These are phyloP conservation scores for Didymella segeticola DNA, from an alignment of 2,329 filamentous ascomycete species.

Conservation along the genomic window DNA sequence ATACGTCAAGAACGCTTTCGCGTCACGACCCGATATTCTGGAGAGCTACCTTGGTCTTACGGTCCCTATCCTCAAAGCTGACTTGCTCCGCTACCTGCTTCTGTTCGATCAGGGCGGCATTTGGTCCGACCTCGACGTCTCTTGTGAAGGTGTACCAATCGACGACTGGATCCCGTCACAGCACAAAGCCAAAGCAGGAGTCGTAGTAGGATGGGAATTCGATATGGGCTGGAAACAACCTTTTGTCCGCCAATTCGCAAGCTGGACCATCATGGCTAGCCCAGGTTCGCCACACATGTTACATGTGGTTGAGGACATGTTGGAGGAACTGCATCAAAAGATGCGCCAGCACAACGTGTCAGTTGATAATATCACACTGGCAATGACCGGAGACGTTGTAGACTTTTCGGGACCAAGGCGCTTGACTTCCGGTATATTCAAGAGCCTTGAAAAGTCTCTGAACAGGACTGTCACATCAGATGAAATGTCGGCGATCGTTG, in stretches of 20 bases:
- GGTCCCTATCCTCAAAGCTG: background rate
- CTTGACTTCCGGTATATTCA: background rate
- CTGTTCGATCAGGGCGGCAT: background rate
- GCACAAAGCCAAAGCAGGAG: background rate
- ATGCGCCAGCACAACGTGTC: background rate
- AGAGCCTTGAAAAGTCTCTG: background rate
- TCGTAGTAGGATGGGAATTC: background rate
- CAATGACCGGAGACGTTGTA: background rate
- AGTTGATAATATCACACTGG: background rate
- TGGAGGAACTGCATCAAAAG: background rate
- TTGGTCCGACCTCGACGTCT: background rate
- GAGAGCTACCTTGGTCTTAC: background rate
- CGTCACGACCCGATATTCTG: background rate
- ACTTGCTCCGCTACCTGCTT: slow-evolving; percentile 1
- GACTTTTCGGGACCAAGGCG: background rate
- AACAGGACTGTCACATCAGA: background rate
- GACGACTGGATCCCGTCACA: background rate
- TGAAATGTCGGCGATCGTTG: background rate
- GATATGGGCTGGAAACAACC: background rate
- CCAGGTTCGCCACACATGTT: background rate
- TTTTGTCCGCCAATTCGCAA: background rate
- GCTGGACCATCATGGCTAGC: background rate
- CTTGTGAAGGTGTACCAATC: slow-evolving; percentile 1
- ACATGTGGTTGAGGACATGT: background rate
- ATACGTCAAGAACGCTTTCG: background rate